Conservation (phyloP, 208 protist genomes). For the Novymonas esmeraldas region DNA sequence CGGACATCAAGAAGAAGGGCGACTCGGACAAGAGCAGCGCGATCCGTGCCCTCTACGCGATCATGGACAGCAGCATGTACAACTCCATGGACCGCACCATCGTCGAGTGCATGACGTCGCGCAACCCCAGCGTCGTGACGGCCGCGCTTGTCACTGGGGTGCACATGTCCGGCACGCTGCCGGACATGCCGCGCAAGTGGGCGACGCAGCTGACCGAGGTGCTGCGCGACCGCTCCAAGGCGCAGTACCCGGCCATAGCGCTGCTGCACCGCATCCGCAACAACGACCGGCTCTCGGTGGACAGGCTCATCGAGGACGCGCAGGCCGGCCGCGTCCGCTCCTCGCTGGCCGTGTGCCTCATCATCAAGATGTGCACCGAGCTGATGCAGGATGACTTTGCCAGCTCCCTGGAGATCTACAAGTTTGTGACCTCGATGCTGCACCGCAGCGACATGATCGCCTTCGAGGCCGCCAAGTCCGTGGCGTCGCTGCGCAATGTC, state of each 20-base stretch:
- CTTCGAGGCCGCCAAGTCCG: constrained; percentile 97
- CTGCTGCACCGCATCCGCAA: constrained; percentile 96
- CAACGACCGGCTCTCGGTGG: constrained; percentile 96
- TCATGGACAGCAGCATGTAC: constrained; percentile 97
- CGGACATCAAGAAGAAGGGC: constrained; percentile 96
- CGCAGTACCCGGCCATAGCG: constrained; percentile 98
- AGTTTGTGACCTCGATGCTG: constrained; percentile 93
- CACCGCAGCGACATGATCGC: constrained; percentile 96
- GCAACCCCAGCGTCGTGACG: constrained; percentile 93
- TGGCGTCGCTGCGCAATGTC: constrained; percentile 93
- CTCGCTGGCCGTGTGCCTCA: constrained; percentile 93
- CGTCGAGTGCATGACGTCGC: constrained; percentile 97
- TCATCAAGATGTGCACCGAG: constrained; percentile 94
- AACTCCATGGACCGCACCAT: constrained; percentile 96
- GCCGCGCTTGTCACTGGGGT: constrained; percentile 98
- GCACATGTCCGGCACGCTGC: constrained; percentile 91
- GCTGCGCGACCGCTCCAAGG: constrained; percentile 86
- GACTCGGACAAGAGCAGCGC: constrained; percentile 94
- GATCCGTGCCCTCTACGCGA: constrained; percentile 95
- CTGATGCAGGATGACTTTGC: constrained; percentile 93
- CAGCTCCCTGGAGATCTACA: constrained; percentile 77
- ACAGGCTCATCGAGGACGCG: constrained; percentile 92
- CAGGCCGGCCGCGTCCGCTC: constrained; percentile 89
- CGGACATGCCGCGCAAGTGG: constrained; percentile 95
- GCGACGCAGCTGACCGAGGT: constrained; percentile 95